Base-by-base conservation (phyloP, 2,329 filamentous ascomycete species). In the Didymosphaeria variabile region DNA sequence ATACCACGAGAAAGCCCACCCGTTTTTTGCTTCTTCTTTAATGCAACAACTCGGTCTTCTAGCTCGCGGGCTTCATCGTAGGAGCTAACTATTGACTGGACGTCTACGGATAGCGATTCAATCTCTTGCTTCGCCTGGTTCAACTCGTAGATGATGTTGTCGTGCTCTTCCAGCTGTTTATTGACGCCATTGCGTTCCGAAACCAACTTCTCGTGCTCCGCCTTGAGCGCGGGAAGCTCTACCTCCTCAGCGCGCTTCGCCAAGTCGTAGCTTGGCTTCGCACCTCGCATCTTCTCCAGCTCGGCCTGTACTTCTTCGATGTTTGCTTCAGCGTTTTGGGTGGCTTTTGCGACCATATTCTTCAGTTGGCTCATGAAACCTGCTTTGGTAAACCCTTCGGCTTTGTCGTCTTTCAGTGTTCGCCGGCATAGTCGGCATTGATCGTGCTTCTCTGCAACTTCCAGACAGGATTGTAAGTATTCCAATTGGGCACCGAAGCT, bases 401-500 rank as follows among this genome's bases (percentile, higher is more conserved):
- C 84, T 67, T 82, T 81, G 72, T 84, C 74, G 58, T 76, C 74
- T 26, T 87, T 77, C 74, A 97, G 93, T 4, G 83, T 78, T 56
- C 93, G 87, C 46, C 87, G 85, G 73, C 94, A 98, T 23, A 95
- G 87, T 36, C 88, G 85, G 75, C 94, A 98, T 47, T 86, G 86
- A 67, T 92, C 91, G 57, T 91, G 86, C 36, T 87, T 83, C 57
- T 90, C 84, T 12, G 91, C 85, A 23, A 84, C 85, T 38, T 87
- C 84, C 54, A 92, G 81, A 71, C 90, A 93, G 55, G 87, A 86
- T 47, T 81, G 82, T 74, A 91, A 93, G 75, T 92, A 96, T 15
- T 90, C 85, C 51, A 89, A 86, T 64, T 94, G 83, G 32, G 88
- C 87, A 54, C 88, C 87, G 65, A 86, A 91, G 55, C 91, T 87